phyloP scores from a whole-genome alignment of 1,284 basidiomycete species.

The Ustilago hordei region DNA sequence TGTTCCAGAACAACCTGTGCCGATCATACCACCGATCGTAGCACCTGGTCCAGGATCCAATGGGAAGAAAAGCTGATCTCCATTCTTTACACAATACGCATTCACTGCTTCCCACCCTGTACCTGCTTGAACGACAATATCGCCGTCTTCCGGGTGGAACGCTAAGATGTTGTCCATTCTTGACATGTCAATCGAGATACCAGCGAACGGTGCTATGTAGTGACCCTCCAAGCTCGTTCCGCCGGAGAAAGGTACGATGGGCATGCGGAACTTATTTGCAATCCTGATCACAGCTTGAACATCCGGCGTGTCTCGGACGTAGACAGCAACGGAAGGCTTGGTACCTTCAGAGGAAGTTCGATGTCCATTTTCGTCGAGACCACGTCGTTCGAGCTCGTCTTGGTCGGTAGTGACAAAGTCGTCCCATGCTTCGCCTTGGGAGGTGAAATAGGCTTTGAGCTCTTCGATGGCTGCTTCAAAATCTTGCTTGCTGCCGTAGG shows the following conservation, averaged over 20 bases:
- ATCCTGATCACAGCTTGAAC: slow-evolving; percentile 69
- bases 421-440: slow-evolving; percentile 38
- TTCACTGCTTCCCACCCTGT: slow-evolving; percentile 89
- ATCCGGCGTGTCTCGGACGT: slow-evolving; percentile 50
- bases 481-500: slow-evolving; percentile 44
- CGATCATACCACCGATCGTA: slow-evolving; percentile 91
- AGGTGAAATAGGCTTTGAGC: slow-evolving; percentile 51
- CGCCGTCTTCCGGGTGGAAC: slow-evolving; percentile 55
- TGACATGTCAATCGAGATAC: slow-evolving; percentile 83
- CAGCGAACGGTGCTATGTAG: slow-evolving; percentile 52
- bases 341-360: slow-evolving; percentile 37
- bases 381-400: slow-evolving; percentile 49
- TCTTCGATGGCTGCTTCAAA: slow-evolving; percentile 49
- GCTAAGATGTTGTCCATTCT: slow-evolving; percentile 81
- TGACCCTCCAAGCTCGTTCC: slow-evolving; percentile 73
- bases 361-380: slow-evolving; percentile 50
- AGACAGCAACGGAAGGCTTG: slow-evolving; percentile 55
- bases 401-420: slow-evolving; percentile 48
- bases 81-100: slow-evolving; percentile 77
- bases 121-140: slow-evolving; percentile 74
- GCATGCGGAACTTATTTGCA: slow-evolving; percentile 77
- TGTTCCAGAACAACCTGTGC: slow-evolving; percentile 75
- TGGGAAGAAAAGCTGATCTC: slow-evolving; percentile 87
- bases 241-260: slow-evolving; percentile 78
- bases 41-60: slow-evolving; percentile 76